A percentile compares a stretch with the other conserved stretches of the same genome.
Conservation (phyloP, 441 rosid genomes). For the Iberis amara region DNA sequence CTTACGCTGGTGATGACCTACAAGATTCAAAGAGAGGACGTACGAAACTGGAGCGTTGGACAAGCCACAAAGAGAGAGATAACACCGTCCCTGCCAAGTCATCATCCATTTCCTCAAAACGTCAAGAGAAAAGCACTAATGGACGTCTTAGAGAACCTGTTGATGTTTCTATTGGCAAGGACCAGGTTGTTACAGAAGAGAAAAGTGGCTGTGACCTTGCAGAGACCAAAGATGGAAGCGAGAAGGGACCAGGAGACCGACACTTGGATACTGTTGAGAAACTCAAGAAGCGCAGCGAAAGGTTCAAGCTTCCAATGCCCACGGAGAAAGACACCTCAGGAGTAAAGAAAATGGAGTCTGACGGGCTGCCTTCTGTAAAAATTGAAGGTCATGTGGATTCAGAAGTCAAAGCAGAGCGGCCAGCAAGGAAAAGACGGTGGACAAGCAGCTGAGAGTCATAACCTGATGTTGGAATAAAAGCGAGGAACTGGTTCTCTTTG, state of each 20-base stretch:
- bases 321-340: constrained; percentile 57
- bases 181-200: constrained; percentile 41
- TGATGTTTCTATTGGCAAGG: constrained; percentile 38
- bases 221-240: constrained; percentile 52
- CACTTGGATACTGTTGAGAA: constrained; percentile 94
- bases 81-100: constrained; percentile 49
- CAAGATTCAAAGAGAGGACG: constrained; percentile 76
- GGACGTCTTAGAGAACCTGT: constrained; percentile 39
- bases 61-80: constrained; percentile 87
- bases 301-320: constrained; percentile 95
- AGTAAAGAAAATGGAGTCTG: constrained; percentile 63
- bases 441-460: constrained; percentile 45
- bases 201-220: constrained; percentile 38
- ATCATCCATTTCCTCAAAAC: constrained; percentile 52
- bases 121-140: constrained; percentile 47
- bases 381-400: constrained; percentile 48
- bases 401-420: constrained; percentile 88
- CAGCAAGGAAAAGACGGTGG: constrained; percentile 91
- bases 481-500: constrained; percentile 23
- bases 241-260: constrained; percentile 54
- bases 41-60: constrained; percentile 94
- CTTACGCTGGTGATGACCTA: constrained; percentile 73
- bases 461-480: constrained; percentile 21
- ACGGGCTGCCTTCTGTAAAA: constrained; percentile 48
- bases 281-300: constrained; percentile 94